Percentiles rank a stretch among this genome's conserved stretches.
These are phyloP conservation scores for Plectranthus barbatus DNA, from an alignment of 257 asterid species.

Conservation along the genomic window DNA sequence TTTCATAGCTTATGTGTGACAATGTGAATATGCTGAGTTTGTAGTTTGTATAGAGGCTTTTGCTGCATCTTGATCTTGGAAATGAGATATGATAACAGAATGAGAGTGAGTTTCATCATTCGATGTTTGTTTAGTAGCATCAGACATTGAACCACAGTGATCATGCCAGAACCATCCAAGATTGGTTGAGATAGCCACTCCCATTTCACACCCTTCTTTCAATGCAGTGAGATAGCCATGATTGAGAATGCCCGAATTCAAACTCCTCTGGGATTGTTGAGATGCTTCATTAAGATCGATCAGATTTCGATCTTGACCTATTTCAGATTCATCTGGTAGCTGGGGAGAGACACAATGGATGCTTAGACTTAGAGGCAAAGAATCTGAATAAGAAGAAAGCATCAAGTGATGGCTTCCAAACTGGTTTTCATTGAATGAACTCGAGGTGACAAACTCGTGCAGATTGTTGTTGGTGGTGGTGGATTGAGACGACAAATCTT, in stretches of 20 bases:
- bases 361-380: conserved; percentile 28
- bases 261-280: conserved; percentile 44
- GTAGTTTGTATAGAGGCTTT: too few relatives aligned
- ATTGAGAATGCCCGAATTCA: too few relatives aligned
- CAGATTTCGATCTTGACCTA: conserved; percentile 26
- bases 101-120: too few relatives aligned
- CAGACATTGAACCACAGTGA: too few relatives aligned
- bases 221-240: conserved; percentile 16
- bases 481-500: conserved; percentile 48
- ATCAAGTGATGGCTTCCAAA: conserved; percentile 29
- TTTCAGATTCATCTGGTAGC: too few relatives aligned
- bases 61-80: too few relatives aligned
- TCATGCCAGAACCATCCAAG: too few relatives aligned
- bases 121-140: too few relatives aligned
- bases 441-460: conserved; percentile 47
- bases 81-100: too few relatives aligned
- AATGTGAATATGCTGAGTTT: too few relatives aligned
- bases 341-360: conserved; percentile 20
- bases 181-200: conserved; percentile 21
- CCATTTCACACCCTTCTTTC: conserved; percentile 18
- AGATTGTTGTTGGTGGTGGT: conserved; percentile 41
- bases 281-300: conserved; percentile 47
- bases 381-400: conserved; percentile 17
- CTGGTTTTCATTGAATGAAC: conserved; percentile 39
- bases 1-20: too few relatives aligned